Conservation (phyloP, 1,284 basidiomycete species). For the Fistulinella cinereoalba region DNA sequence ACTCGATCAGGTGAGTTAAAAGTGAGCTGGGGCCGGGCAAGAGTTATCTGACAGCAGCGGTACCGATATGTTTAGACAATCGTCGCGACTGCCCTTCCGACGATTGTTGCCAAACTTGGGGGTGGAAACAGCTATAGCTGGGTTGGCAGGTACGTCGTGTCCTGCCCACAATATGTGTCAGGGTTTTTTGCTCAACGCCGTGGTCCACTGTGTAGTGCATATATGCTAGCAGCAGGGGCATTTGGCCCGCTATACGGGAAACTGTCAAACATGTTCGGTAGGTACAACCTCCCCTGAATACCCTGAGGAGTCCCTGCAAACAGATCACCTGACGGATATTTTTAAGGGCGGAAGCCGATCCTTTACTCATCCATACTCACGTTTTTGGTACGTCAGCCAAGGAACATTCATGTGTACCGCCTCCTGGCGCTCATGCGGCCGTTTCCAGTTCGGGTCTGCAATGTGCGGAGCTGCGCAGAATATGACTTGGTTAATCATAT, state of each 20-base stretch:
- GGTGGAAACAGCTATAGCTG: constrained; percentile 70
- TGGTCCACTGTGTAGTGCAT: constrained; percentile 47
- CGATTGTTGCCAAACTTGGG: constrained; percentile 67
- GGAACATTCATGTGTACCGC: background rate
- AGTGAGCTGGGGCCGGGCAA: too few species aligned
- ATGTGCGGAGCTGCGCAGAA: constrained; percentile 80
- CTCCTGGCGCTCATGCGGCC: background rate
- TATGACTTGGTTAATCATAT: constrained; percentile 72
- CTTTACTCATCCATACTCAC: constrained; percentile 65
- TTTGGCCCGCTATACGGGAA: constrained; percentile 76
- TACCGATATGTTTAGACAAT: constrained; percentile 52
- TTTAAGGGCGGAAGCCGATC: constrained; percentile 70
- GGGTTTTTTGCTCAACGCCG: background rate
- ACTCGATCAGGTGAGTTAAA: constrained; percentile 50
- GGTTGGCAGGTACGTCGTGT: constrained; percentile 62
- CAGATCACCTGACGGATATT: background rate
- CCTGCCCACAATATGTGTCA: background rate
- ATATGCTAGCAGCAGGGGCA: constrained; percentile 66
- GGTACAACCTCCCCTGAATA: constrained; percentile 2
- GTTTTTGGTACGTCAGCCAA: constrained; percentile 55
- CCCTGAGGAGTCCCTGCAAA: background rate
- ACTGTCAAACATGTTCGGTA: constrained; percentile 59
- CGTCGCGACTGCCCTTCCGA: constrained; percentile 78
- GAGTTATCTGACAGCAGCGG: background rate
- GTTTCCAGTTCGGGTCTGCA: constrained; percentile 65